Conservation (phyloP, 2,329 filamentous ascomycete species). For the Aspergillus sp. region DNA sequence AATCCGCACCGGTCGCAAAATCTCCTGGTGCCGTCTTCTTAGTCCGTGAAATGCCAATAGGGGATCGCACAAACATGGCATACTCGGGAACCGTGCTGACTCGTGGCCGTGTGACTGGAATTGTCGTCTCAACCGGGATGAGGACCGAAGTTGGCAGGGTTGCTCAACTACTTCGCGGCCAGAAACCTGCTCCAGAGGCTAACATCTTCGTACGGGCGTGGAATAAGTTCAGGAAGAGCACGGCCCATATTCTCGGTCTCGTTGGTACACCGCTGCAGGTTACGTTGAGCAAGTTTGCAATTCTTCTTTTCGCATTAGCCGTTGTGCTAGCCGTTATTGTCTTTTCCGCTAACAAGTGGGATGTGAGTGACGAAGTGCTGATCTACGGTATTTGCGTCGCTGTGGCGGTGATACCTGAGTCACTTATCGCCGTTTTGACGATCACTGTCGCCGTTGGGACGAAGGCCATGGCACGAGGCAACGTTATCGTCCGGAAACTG, state of each 20-base stretch:
- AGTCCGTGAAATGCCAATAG: slow-evolving; percentile 31
- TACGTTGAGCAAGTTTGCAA: slow-evolving; percentile 75
- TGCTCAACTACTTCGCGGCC: slow-evolving; percentile 47
- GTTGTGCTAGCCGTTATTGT: slow-evolving; percentile 54
- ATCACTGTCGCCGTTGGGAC: slow-evolving; percentile 52
- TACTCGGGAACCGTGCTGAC: slow-evolving; percentile 54
- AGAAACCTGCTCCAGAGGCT: slow-evolving; percentile 21
- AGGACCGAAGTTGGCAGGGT: slow-evolving; percentile 54
- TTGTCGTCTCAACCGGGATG: slow-evolving; percentile 53
- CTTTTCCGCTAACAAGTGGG: slow-evolving; percentile 50
- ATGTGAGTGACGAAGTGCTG: slow-evolving; percentile 47
- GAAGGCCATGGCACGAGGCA: slow-evolving; percentile 44
- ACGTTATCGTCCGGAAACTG: slow-evolving; percentile 47
- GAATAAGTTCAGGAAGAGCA: slow-evolving; percentile 35
- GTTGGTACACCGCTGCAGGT: slow-evolving; percentile 73
- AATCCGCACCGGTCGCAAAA: slow-evolving; percentile 52
- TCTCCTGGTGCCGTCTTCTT: slow-evolving; percentile 28
- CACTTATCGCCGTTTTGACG: slow-evolving; percentile 53
- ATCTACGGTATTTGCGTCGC: slow-evolving; percentile 52
- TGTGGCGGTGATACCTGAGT: slow-evolving; percentile 54
- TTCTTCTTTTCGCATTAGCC: slow-evolving; percentile 66
- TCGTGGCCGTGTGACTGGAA: slow-evolving; percentile 49
- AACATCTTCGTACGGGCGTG: slow-evolving; percentile 19
- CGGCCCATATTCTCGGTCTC: slow-evolving; percentile 43
- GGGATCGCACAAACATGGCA: slow-evolving; percentile 52